A percentile compares a stretch with the other conserved stretches of the same genome.
phyloP scores from a whole-genome alignment of 768 basidiomycete species.

The Agrocybe pediades region DNA sequence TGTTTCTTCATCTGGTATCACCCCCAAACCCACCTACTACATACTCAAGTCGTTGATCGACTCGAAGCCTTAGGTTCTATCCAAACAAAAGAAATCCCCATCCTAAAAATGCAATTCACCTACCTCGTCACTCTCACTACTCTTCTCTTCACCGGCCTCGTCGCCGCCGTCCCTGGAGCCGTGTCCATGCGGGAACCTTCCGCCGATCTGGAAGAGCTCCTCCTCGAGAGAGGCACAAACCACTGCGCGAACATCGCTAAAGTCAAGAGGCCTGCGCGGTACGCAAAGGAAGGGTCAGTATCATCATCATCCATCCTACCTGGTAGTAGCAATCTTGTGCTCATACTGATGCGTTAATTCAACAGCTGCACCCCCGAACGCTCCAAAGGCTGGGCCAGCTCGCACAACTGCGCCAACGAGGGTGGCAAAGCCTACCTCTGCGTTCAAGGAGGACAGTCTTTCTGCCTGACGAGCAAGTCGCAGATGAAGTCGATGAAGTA shows the following conservation, averaged over 20 bases:
- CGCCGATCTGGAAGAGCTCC: background rate
- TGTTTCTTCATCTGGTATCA: background rate
- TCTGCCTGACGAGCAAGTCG: background rate
- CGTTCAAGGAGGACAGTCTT: background rate
- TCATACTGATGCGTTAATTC: too few relatives aligned
- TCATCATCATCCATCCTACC: too few relatives aligned
- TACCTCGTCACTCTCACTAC: background rate
- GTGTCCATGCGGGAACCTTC: background rate
- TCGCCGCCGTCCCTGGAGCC: background rate
- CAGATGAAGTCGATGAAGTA: background rate
- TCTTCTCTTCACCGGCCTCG: background rate
- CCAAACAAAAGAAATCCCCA: background rate
- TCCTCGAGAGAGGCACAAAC: background rate
- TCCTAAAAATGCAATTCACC: background rate
- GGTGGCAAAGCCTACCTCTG: conserved; percentile 7
- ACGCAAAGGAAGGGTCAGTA: background rate
- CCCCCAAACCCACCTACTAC: background rate
- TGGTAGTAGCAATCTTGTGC: too few relatives aligned
- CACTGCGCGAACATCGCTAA: background rate
- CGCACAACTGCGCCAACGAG: conserved; percentile 7
- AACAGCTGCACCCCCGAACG: background rate
- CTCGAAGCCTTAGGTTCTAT: background rate
- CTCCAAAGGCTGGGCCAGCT: conserved; percentile 4
- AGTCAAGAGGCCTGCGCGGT: background rate
- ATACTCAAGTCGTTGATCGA: background rate